Evolutionary conservation across 768 basidiomycete species (phyloP), one percentile per base, ranked within the genome.

Genomic region (Suillus discolor): DNA sequence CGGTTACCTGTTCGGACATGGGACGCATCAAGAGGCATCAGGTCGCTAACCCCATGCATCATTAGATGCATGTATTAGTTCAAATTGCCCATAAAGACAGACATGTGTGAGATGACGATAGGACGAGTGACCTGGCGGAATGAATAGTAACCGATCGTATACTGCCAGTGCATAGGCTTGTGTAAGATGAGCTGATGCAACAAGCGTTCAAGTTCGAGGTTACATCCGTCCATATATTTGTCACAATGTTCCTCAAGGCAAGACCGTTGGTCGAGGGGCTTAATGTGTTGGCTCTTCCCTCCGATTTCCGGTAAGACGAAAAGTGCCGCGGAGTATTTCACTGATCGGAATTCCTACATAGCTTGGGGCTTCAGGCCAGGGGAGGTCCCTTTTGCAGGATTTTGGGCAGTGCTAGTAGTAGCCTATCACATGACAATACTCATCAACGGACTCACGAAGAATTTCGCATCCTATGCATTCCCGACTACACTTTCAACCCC

Each of bases 401-500:
- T n/a, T n/a, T 23, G 13, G 15, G 49, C 23, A 51, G 49, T n/a
- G 15, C 8, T 36, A 28, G 41, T 31, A 34, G 20, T 11, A 36
- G 34, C 34, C 34, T n/a, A 13, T 57, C 13, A 57, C 7, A 34
- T 12, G 34, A 11, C 11, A 11, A n/a, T n/a, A 34, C 55, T 34
- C n/a, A 8, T 15, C 34, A n/a, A 6, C 6, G 20, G n/a, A 7
- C 5, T 55, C 11, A 18, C n/a, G 31, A 36, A 55, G 20, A 34
- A 20, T 34, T 34, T 55, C 11, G 12, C n/a, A 13, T 36, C 23
- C 20, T 55, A n/a, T n/a, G 18, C 34, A 55, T 34, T n/a, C 5
- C 54, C 4, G n/a, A 66, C 62, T 23, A 68, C 66, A 12, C 61
- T 67, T 28, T 28, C 8, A 25, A 25, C 15, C 25, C 51, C 25